Conservation (phyloP, 768 basidiomycete genomes). For the Phlegmacium glaucopus region DNA sequence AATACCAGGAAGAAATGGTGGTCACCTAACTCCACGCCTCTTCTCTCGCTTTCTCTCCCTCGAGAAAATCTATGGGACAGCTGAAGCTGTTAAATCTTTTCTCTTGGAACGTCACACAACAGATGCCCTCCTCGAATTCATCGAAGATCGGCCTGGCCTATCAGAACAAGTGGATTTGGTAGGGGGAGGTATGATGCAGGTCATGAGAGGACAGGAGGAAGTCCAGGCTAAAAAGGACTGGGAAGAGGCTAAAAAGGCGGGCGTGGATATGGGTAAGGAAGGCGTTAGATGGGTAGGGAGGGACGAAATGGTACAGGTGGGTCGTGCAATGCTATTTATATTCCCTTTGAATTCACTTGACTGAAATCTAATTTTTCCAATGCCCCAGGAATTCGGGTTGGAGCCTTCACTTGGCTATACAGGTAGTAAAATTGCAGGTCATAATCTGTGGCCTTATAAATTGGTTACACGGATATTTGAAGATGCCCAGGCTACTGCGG, state of each 20-base stretch:
- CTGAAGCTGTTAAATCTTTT: slow-evolving; percentile 53
- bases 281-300: slow-evolving; percentile 43
- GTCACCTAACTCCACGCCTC: slow-evolving; percentile 58
- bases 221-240: slow-evolving; percentile 38
- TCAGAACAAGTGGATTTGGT: slow-evolving; percentile 58
- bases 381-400: slow-evolving; percentile 27
- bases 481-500: slow-evolving; percentile 27
- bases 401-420: slow-evolving; percentile 46
- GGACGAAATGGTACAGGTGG: slow-evolving; percentile 47
- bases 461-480: slow-evolving; percentile 67
- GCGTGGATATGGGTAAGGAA: slow-evolving; percentile 35
- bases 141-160: slow-evolving; percentile 38
- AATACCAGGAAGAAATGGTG: slow-evolving; percentile 72
- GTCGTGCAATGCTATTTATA: slow-evolving; percentile 6
- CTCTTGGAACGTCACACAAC: slow-evolving; percentile 58
- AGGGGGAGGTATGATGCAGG: slow-evolving; percentile 48
- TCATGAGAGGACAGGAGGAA: slow-evolving; percentile 46
- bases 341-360: too few species aligned
- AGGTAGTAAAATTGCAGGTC: slow-evolving; percentile 45
- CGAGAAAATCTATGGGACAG: slow-evolving; percentile 37
- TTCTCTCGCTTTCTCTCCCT: slow-evolving; percentile 44
- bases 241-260: slow-evolving; percentile 50
- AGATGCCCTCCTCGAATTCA: slow-evolving; percentile 42
- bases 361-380: too few species aligned
- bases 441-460: slow-evolving; percentile 81